Base-by-base conservation (phyloP, 768 basidiomycete species). In the Coprinellus micaceus region DNA sequence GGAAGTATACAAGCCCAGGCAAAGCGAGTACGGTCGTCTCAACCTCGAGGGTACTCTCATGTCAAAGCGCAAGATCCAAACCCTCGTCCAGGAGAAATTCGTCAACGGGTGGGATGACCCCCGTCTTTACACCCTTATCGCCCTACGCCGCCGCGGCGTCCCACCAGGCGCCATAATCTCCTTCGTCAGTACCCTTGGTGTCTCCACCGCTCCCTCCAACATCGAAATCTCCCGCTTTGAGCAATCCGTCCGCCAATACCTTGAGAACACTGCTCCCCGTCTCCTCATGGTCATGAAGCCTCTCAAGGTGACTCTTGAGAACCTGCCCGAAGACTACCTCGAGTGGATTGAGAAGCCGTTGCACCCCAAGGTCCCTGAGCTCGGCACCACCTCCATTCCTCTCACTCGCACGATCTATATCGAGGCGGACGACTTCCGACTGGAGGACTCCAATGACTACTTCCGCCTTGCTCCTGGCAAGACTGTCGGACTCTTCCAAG, bases 51-150 rank as follows among this genome's bases (percentile, higher is more conserved):
- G 97, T 28, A 95, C 95, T 17, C 85, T 99, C 70, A 94, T 89
- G 78, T 98, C 95, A 2, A 99, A 99, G 72, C 89, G 97, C 19
- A 98, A 98, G 71, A 91, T 99, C 64, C 76, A 88, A 56, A 82
- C 86, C 49, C 84, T 99, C 9, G 97, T 99, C 46, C 84, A 89
- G 46, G 85, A 89, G 60, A 82, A 82, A 5, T 82, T 91, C 63
- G 96, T 99, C 48, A 80, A 72, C 33, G 96, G 89, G 17, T 99
- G 97, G 97, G 94, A 98, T 65, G 97, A 99, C 65, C 97, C 97
- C 28, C 88, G 97, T 15, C 81, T 99, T 48, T 96, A 97, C 73
- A 98, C 97, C 1, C 85, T 98, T 58, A 95, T 97, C 64, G 95
- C 96, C 3, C 82, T 98, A 41, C 89, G 96, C 52, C 83, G 97